Evolutionary conservation across 1,284 basidiomycete species (phyloP).

Genomic region (Abortiporus biennis): DNA sequence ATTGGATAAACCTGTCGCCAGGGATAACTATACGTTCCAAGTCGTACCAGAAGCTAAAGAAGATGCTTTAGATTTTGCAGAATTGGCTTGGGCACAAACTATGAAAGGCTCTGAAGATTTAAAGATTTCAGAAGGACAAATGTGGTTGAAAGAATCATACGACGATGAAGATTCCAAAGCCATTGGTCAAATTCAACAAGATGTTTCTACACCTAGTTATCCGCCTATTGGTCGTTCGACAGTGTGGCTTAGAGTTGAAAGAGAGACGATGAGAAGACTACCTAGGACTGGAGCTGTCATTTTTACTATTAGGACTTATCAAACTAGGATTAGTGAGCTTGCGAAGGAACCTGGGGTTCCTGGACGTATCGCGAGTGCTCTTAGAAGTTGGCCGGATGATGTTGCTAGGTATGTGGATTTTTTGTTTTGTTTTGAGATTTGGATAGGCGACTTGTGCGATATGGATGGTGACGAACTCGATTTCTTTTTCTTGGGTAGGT

Average conservation of each 20-base stretch:
- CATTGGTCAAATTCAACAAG: too few species aligned
- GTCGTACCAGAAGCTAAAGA: slow-evolving; percentile 31
- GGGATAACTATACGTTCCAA: slow-evolving; percentile 72
- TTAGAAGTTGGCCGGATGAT: slow-evolving; percentile 64
- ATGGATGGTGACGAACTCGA: too few species aligned
- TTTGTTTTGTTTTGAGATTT: too few species aligned
- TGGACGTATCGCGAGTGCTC: slow-evolving; percentile 59
- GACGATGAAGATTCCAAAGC: slow-evolving; percentile 7
- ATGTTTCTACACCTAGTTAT: too few species aligned
- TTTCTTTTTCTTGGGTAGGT: slow-evolving; percentile 31
- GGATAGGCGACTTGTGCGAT: too few species aligned
- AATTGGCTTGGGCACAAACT: slow-evolving; percentile 61
- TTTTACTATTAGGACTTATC: slow-evolving; percentile 75
- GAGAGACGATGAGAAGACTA: slow-evolving; percentile 68
- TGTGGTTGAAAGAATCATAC: too few species aligned
- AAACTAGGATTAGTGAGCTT: slow-evolving; percentile 54
- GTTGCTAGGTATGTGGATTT: slow-evolving; percentile 39
- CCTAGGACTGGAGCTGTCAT: slow-evolving; percentile 62
- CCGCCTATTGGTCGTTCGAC: slow-evolving; percentile 26
- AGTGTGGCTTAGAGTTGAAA: slow-evolving; percentile 60
- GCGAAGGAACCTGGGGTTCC: slow-evolving; percentile 59
- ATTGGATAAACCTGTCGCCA: slow-evolving; percentile 62
- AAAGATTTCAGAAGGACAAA: too few species aligned
- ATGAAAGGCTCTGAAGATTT: slow-evolving; percentile 62
- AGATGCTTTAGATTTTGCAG: slow-evolving; percentile 48